Evolutionary conservation across 306 rosid genomes (phyloP), one percentile per base, ranked within the genome.

Genomic region (Delonix regia): DNA sequence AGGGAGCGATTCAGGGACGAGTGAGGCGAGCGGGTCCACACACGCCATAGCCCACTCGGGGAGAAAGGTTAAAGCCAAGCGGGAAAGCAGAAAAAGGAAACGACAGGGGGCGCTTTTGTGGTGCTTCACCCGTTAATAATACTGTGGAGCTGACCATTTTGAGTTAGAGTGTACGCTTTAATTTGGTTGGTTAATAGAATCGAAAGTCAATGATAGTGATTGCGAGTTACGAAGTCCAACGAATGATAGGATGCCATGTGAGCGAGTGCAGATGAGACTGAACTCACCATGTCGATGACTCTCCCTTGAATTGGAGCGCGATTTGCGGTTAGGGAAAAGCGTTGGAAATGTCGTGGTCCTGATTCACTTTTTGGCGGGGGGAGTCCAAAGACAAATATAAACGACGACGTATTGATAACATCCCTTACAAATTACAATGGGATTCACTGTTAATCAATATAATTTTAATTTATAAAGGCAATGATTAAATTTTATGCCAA

Each of bases 11-110:
- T 53, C 56, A 2, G 24, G 24, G 49, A 45, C 68, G 52, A 82
- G 70, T 76, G 34, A 33, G 78, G 45, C 27, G 24, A 63, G 34
- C 59, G 84, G 79, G 89, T 83, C 89, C 77, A 70, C 83, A 51
- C 25, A 57, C 30, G 16, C 67, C 77, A 56, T 36, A 34, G 77
- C 53, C 70, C 59, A 80, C 83, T 77, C 74, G 64, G 71, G 45
- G 60, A 78, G 85, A 53, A 44, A 76, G 74, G 52, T 34, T 72
- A 63, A 30, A 30, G 73, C n/a, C 52, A 62, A 66, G 53, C 33
- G 49, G 67, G 30, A 77, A 55, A 77, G 82, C 82, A 71, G 55
- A 38, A 72, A 84, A 72, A 38, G 9, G 61, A 1, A 67, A 53
- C 69, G 53, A 55, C 84, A 78, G 78, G 42, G 71, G 52, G n/a